Evolutionary conservation across 306 rosid genomes (phyloP), one percentile per base, ranked within the genome.

Genomic region (Astragalus glycyphyllos): DNA sequence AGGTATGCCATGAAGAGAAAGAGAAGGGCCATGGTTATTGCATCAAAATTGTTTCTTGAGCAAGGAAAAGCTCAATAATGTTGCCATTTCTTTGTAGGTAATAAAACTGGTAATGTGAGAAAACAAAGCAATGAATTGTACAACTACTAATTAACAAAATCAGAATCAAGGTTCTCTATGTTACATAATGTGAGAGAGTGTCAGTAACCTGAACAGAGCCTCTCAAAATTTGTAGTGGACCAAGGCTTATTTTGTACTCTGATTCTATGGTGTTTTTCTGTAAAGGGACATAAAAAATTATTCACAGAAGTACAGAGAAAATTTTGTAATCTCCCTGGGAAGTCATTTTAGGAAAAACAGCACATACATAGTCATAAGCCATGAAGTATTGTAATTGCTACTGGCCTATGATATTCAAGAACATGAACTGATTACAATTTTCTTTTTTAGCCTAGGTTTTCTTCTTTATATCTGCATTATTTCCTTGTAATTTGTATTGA

Each of bases 41-140:
- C 11, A 29, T 69, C 32, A 35, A 77, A 60, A 38, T 20, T 29
- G 46, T 58, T 48, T 59, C 63, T 38, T 69, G 40, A 53, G 57
- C 48, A 49, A 76, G 75, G 58, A 49, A 68, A 69, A 20, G 11
- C 48, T 49, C 37, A 13, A 47, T 38, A 41, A 9, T 44, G 31
- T 58, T 76, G 23, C 51, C 63, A 9, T 55, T 58, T n/a, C 50
- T 66, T 20, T 16, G 45, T 73, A 48, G 41, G 44, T 41, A 11
- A 63, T 59, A 66, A 49, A 48, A 73, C 37, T 78, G 23, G 53
- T 62, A 51, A 16, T 40, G 46, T 12, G 23, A 71, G 57, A 26
- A 42, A 75, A 67, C 40, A 68, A 58, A 79, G 31, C 67, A 79
- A 65, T 47, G 32, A 34, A 47, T 75, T 59, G 14, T 35, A 23